Percentiles rank a stretch among this genome's conserved stretches.
These are phyloP conservation scores for Chaetomiaceae sp. DNA, from an alignment of 2,329 filamentous ascomycete species.

Conservation along the genomic window DNA sequence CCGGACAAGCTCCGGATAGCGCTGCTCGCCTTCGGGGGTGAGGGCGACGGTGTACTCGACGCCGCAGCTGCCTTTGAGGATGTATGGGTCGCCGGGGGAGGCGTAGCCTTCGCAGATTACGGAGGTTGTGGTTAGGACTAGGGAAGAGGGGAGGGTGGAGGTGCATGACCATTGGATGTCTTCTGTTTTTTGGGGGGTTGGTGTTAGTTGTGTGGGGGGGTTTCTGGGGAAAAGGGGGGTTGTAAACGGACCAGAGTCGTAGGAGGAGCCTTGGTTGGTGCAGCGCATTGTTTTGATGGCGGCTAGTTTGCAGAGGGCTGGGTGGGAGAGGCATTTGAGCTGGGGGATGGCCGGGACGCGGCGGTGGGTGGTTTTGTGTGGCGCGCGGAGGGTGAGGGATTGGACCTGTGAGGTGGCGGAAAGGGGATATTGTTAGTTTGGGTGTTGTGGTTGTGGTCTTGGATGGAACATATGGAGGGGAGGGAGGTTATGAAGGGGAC, in stretches of 20 bases:
- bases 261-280: slow-evolving; percentile 76
- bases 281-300: slow-evolving; percentile 78
- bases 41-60: slow-evolving; percentile 81
- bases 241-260: slow-evolving; percentile 42
- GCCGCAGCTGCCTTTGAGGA: slow-evolving; percentile 88
- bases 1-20: slow-evolving; percentile 54
- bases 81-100: slow-evolving; percentile 69
- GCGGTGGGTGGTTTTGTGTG: slow-evolving; percentile 65
- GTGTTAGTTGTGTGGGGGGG: too few species aligned
- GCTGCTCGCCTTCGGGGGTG: slow-evolving; percentile 69
- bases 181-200: too few species aligned
- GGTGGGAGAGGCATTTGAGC: slow-evolving; percentile 68
- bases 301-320: slow-evolving; percentile 61
- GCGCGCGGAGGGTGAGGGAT: slow-evolving; percentile 67
- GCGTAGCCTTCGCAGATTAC: slow-evolving; percentile 90
- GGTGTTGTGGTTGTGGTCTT: too few species aligned
- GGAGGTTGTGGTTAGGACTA: slow-evolving; percentile 76
- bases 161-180: slow-evolving; percentile 91
- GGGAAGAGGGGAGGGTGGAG: slow-evolving; percentile 52
- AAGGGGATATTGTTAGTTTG: not conserved
- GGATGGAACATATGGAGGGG: too few species aligned
- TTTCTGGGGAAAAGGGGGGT: too few species aligned
- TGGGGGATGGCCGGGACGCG: slow-evolving; percentile 73
- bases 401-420: not conserved
- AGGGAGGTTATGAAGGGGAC: not conserved